Base-by-base conservation (phyloP, 495 filamentous ascomycete species). In the Penicillium lividum region DNA sequence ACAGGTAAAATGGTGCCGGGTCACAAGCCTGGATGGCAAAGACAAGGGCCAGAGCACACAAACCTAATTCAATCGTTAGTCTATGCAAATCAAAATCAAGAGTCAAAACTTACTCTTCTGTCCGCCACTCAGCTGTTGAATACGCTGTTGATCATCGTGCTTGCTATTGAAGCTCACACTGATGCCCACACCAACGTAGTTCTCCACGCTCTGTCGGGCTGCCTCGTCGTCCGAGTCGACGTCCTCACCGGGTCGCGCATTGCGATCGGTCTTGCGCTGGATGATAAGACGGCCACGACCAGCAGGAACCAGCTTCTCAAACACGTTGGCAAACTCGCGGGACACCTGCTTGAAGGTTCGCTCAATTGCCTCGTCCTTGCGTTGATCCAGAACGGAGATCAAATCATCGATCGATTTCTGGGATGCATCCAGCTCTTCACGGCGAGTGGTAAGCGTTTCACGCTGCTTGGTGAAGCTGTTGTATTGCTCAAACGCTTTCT, bases 11-110 rank as follows among this genome's bases (percentile, higher is more conserved):
- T 11, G 94, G 94, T 16, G 93, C 93, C 6, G 95, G 94, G 65
- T 98, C 94, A 66, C 94, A 96, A 62, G 92, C 89, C 67, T 99
- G 94, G 71, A 99, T 96, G n/a, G 94, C 94, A 70, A 99, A 98
- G 60, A 99, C 91, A 49, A 99, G 84, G 54, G 93, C 93, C 50
- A 99, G 85, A 13, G 94, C 94, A 74, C 93, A 96, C 58, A 96
- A 80, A 86, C 91, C 90, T 93, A 47, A 52, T 38, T 7, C 57
- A 30, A 64, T 16, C 7, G 13, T 73, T 73, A 72, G 68, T 51
- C 46, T 28, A 58, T 42, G 28, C 38, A 34, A 13, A n/a, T 55
- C 16, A 36, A 36, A 38, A 16, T 22, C 13, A 52, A 18, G 10
- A 51, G 28, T 27, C 22, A 56, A 58, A 38, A 76, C 83, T 80